Evolutionary conservation across 345 rosid species (phyloP).

Genomic region (Corchorus capsularis): DNA sequence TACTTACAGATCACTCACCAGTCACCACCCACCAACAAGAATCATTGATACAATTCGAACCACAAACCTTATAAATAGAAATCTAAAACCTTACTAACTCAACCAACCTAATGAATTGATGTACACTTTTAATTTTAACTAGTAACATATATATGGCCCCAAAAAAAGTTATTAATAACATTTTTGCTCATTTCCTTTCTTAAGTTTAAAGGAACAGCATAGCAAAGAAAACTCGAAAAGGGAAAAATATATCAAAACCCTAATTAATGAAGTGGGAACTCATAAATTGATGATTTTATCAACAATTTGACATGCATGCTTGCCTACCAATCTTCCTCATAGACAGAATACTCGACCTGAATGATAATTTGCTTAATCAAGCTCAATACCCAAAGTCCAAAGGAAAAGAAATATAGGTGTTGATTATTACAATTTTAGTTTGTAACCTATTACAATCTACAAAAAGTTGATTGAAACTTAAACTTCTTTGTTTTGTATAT

Average conservation of each 20-base stretch:
- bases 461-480: conserved; percentile 7
- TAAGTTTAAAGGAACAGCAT: background rate
- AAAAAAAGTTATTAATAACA: too few relatives aligned
- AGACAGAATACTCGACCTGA: background rate
- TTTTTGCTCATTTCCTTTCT: background rate
- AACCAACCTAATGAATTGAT: too few relatives aligned
- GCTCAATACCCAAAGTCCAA: background rate
- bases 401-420: background rate
- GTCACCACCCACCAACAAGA: too few relatives aligned
- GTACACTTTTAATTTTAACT: too few relatives aligned
- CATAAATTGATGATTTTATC: too few relatives aligned
- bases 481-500: background rate
- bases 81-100: too few relatives aligned
- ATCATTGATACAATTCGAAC: too few relatives aligned
- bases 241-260: background rate
- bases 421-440: background rate
- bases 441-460: conserved; percentile 11
- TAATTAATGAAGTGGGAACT: background rate
- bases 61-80: too few relatives aligned
- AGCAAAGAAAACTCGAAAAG: background rate
- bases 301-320: background rate
- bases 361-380: background rate
- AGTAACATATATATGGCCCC: too few relatives aligned
- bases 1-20: too few relatives aligned
- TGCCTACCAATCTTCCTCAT: background rate